phyloP scores from a whole-genome alignment of 2,329 filamentous ascomycete species.

The Pleomassaria siparia region DNA sequence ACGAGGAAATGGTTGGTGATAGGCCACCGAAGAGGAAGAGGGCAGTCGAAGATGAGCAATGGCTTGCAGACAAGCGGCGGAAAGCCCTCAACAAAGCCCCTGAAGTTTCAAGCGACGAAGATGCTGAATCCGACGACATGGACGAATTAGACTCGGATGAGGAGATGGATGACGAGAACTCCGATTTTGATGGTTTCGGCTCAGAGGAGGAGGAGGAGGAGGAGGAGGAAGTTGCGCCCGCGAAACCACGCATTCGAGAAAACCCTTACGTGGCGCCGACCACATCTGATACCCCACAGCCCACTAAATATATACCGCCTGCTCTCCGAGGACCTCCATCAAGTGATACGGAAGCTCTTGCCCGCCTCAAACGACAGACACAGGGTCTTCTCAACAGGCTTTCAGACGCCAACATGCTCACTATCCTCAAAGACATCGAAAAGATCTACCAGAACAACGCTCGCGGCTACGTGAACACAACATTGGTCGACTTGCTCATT shows the following conservation, averaged over 20 bases:
- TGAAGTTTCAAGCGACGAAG: conserved; percentile 29
- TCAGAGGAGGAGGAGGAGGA: conserved; percentile 38
- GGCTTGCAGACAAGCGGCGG: conserved; percentile 59
- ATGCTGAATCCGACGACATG: conserved; percentile 25
- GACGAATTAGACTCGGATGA: conserved; percentile 34
- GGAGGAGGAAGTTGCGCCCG: conserved; percentile 29
- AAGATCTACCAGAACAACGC: conserved; percentile 81
- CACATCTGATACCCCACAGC: conserved; percentile 41
- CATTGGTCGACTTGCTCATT: conserved; percentile 74
- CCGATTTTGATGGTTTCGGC: conserved; percentile 31
- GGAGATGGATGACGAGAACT: conserved; percentile 32
- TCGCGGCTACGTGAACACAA: conserved; percentile 83
- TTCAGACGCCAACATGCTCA: conserved; percentile 85
- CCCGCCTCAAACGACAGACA: conserved; percentile 73
- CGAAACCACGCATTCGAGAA: conserved; percentile 59
- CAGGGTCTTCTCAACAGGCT: conserved; percentile 91
- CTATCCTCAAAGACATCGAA: conserved; percentile 80
- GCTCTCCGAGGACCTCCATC: conserved; percentile 69
- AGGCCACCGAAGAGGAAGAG: conserved; percentile 57
- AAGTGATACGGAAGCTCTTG: conserved; percentile 66
- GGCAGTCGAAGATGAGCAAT: conserved; percentile 60
- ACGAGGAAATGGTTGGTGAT: conserved; percentile 49
- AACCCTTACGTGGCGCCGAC: conserved; percentile 86
- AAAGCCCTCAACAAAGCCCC: conserved; percentile 47
- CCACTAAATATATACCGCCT: conserved; percentile 84